Base-by-base conservation (phyloP, 2,329 filamentous ascomycete genomes). In the Trichophyton benhamiae region DNA sequence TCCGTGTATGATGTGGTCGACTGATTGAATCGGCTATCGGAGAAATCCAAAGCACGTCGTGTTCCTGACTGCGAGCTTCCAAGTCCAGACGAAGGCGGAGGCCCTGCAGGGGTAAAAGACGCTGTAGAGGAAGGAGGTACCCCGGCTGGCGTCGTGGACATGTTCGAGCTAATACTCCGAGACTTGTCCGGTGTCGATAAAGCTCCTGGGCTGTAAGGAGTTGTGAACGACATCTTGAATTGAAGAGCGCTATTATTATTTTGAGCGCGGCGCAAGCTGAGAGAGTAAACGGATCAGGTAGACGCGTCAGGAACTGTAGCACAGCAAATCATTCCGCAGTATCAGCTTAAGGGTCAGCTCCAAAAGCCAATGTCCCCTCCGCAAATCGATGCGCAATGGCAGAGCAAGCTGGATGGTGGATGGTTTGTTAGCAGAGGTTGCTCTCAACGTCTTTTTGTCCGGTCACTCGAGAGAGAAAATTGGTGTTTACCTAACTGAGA, bases 111-210 rank as follows among this genome's bases (percentile, higher is more conserved):
- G 22, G 82, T 83, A 60, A 82, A 82, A n/a, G 81, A 83, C 64
- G 71, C 71, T 27, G 75, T 72, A 62, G 75, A 76, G 36, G 46
- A 52, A 1, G 81, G 81, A 1, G 82, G 82, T 62, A 76, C 77
- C 46, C 81, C 82, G 55, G 80, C 80, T 59, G 82, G 82, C 15
- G 82, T 84, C 20, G 81, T 83, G 4, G 82, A 83, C 52, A 79
- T 75, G 65, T 75, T 71, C 61, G 71, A 71, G 61, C 71, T 70
- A 4, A 74, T 66, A 59, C 72, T 72, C 53, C 71, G 69, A 25
- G 69, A 69, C 65, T 72, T 75, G 17, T 69, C 72, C 11, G 75
- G 75, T 1, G 75, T 77, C 20, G 73, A 72, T 1, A 74, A 72
- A 5, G 72, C 69, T 30, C 70, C 74, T 9, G 73, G 71, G 33